A percentile compares a stretch with the other conserved stretches of the same genome.
phyloP scores from a whole-genome alignment of 306 rosid genomes.

The Pyrus communis region DNA sequence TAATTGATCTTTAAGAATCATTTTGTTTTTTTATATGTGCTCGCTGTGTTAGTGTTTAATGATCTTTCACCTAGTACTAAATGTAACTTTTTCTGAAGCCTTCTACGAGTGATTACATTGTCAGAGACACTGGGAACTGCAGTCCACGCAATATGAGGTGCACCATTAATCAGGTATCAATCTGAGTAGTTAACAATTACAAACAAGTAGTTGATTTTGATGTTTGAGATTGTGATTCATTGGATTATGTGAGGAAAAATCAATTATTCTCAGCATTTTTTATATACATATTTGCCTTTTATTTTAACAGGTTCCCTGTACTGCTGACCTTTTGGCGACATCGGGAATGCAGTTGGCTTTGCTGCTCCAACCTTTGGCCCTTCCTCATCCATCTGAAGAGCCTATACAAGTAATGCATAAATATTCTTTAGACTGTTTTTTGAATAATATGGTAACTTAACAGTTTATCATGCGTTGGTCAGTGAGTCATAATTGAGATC shows the following conservation, averaged over 20 bases:
- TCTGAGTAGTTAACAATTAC: neutral
- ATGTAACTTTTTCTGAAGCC: conserved; percentile 46
- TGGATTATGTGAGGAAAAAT: neutral
- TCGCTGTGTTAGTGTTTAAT: conserved; percentile 10
- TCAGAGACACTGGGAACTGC: conserved; percentile 85
- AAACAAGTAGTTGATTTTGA: neutral
- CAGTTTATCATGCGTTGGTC: neutral
- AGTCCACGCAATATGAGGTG: conserved; percentile 99
- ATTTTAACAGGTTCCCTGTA: conserved; percentile 69
- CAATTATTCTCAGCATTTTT: neutral
- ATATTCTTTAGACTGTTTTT: neutral
- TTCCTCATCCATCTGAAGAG: conserved; percentile 93
- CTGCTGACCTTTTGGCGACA: conserved; percentile 79
- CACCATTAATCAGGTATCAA: conserved; percentile 84
- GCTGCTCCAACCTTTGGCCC: conserved; percentile 94
- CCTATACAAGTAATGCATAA: conserved; percentile 60
- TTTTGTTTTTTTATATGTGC: neutral
- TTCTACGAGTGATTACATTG: conserved; percentile 83
- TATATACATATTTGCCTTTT: neutral
- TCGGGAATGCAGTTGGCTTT: conserved; percentile 97
- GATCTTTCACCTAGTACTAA: neutral
- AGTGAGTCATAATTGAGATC: neutral
- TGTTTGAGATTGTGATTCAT: neutral
- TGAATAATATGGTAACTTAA: neutral
- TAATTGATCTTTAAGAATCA: neutral